Evolutionary conservation across 352 stramenopile genomes (phyloP), one percentile per base, ranked within the genome.

Genomic region (Globisporangium uncinulatum): DNA sequence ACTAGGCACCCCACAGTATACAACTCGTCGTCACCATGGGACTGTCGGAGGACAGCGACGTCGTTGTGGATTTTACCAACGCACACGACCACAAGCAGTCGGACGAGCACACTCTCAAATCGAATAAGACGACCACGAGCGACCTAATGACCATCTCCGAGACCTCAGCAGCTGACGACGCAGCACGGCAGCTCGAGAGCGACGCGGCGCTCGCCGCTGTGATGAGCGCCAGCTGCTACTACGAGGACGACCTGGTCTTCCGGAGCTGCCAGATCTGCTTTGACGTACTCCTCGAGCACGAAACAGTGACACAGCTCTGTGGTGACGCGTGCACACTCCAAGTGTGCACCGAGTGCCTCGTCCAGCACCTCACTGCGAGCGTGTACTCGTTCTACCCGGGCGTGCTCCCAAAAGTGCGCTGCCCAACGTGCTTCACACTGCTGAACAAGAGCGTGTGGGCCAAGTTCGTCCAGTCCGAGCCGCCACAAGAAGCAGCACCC

Each of bases 331-430:
- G 76, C 44, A 48, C 76, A 17, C 71, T 66, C 8, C 63, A 83
- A 34, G 41, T 83, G 7, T 87, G 76, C 39, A 32, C 50, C n/a
- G 19, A 45, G 14, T 87, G 76, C 54, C 56, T 87, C 46, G 70
- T 84, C 61, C 71, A 74, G 54, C 67, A 82, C 54, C 42, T 87
- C 31, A 73, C 66, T 9, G 72, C 71, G 44, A 79, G 58, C 57
- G 66, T 84, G 34, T 84, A 84, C 59, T 71, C 72, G 57, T 84
- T 71, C 58, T 87, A 87, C 66, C 65, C 74, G 0, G 76, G 76
- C 9, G 70, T 84, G 36, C 56, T 87, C 24, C 76, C 76, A n/a
- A 84, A 84, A 67, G 71, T 87, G 46, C 74, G 74, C n/a, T 87
- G 76, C 20, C 76, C 76, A n/a, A 67, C 78, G 54, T 87, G 76